Conservation (phyloP, 2,329 filamentous ascomycete species). For the Cladophialophora psammophila region DNA sequence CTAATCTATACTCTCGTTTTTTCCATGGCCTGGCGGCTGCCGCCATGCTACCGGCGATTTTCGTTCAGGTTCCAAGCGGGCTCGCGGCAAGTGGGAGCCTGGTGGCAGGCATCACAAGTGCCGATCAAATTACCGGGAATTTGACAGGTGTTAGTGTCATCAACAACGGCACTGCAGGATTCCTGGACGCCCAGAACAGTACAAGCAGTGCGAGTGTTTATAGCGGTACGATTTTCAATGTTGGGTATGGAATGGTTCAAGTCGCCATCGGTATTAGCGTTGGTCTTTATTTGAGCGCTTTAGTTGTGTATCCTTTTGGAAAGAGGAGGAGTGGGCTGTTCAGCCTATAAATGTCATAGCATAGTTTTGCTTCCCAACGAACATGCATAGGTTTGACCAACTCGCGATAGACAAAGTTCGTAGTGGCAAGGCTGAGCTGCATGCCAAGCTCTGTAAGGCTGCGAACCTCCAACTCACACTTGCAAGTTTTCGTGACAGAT, state of each 20-base stretch:
- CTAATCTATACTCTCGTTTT: conserved; percentile 76
- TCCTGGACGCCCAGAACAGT: conserved; percentile 33
- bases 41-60: conserved; percentile 85
- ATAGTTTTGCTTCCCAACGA: not conserved
- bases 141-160: conserved; percentile 55
- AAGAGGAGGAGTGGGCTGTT: conserved; percentile 57
- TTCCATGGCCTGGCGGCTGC: conserved; percentile 82
- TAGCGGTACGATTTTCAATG: conserved; percentile 49
- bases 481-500: not conserved
- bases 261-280: conserved; percentile 58
- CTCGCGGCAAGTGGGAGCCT: conserved; percentile 65
- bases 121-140: conserved; percentile 48
- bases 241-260: conserved; percentile 57
- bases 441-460: not conserved
- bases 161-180: conserved; percentile 45
- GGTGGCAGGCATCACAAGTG: conserved; percentile 63
- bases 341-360: conserved; percentile 46
- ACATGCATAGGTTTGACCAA: not conserved
- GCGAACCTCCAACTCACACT: not conserved
- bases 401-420: not conserved
- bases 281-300: conserved; percentile 55
- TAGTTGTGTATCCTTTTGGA: conserved; percentile 56
- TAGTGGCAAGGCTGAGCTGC: not conserved
- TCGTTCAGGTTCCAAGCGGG: conserved; percentile 69
- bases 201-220: conserved; percentile 38